phyloP scores from a whole-genome alignment of 345 rosid genomes.

The Clausena lansium region DNA sequence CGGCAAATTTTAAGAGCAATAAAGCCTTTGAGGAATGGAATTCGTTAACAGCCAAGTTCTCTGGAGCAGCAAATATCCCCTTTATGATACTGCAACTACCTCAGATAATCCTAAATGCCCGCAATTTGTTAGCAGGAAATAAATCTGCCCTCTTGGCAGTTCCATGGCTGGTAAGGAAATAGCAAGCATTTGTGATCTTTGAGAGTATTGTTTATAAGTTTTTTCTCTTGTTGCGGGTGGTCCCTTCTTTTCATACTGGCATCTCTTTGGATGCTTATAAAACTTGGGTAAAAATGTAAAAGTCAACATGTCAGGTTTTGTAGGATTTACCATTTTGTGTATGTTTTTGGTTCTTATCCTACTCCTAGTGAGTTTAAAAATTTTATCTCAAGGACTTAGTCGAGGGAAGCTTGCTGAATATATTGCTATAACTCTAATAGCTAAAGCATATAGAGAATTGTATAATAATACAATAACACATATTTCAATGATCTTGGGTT shows the following conservation, averaged over 20 bases:
- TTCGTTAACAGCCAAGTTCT: conserved; percentile 73
- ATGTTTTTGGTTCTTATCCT: not conserved
- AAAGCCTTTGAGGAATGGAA: conserved; percentile 66
- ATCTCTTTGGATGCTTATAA: not conserved
- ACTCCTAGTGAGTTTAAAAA: not conserved
- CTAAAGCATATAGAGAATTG: not conserved
- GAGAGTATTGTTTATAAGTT: not conserved
- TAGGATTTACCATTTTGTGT: not conserved
- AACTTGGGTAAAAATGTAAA: not conserved
- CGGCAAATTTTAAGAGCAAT: conserved; percentile 29
- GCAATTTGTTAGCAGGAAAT: conserved; percentile 73
- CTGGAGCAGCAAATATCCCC: conserved; percentile 73
- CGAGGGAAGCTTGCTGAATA: not conserved
- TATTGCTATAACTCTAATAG: not conserved
- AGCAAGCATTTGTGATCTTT: not conserved
- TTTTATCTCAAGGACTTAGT: not conserved
- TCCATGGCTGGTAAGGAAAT: conserved; percentile 74
- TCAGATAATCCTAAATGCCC: conserved; percentile 83
- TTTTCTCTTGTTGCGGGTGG: not conserved
- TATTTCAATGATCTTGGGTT: not conserved
- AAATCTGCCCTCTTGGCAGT: conserved; percentile 79
- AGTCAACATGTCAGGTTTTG: not conserved
- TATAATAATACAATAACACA: not conserved
- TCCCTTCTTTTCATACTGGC: not conserved
- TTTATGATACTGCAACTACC: conserved; percentile 83